Percentiles rank a stretch among this genome's conserved stretches.
Conservation (phyloP, 768 basidiomycete species). For the Leccinum pellstonianum region DNA sequence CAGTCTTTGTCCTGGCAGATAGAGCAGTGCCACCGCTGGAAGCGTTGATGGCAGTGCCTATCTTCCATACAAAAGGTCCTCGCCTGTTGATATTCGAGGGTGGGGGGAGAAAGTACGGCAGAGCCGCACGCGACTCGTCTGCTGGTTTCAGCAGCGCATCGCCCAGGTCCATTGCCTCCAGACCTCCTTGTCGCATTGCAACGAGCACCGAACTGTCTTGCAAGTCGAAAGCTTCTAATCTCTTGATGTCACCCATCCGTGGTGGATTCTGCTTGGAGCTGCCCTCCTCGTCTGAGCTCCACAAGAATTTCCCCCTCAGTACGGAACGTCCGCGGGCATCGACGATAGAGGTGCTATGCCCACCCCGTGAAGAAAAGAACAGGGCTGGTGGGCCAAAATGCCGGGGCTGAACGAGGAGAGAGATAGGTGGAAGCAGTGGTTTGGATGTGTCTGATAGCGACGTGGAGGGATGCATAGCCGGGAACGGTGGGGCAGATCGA, state of each 20-base stretch:
- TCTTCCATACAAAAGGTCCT: conserved; percentile 78
- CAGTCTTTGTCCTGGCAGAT: conserved; percentile 40
- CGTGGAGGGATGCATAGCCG: conserved; percentile 30
- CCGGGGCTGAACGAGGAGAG: conserved; percentile 71
- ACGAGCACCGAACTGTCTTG: conserved; percentile 74
- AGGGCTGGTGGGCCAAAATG: conserved; percentile 87
- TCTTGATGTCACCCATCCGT: conserved; percentile 79
- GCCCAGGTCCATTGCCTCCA: conserved; percentile 77
- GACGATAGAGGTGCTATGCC: conserved; percentile 85
- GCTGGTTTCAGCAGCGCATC: conserved; percentile 80
- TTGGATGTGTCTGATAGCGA: conserved; percentile 40
- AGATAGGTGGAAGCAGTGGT: conserved; percentile 69
- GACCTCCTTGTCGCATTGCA: conserved; percentile 82
- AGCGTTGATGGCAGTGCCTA: conserved; percentile 64
- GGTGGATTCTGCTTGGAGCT: conserved; percentile 36
- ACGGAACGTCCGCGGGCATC: conserved; percentile 85
- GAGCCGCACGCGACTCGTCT: conserved; percentile 67
- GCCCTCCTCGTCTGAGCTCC: conserved; percentile 66
- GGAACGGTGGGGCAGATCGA: conserved; percentile 44
- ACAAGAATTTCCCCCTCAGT: conserved; percentile 74
- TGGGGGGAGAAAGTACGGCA: conserved; percentile 72
- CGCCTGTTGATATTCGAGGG: conserved; percentile 64
- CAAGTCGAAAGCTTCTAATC: conserved; percentile 80
- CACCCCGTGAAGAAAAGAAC: conserved; percentile 87
- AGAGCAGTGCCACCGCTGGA: conserved; percentile 40